phyloP scores from a whole-genome alignment of 441 rosid genomes.

The Gossypium schwendimanii region DNA sequence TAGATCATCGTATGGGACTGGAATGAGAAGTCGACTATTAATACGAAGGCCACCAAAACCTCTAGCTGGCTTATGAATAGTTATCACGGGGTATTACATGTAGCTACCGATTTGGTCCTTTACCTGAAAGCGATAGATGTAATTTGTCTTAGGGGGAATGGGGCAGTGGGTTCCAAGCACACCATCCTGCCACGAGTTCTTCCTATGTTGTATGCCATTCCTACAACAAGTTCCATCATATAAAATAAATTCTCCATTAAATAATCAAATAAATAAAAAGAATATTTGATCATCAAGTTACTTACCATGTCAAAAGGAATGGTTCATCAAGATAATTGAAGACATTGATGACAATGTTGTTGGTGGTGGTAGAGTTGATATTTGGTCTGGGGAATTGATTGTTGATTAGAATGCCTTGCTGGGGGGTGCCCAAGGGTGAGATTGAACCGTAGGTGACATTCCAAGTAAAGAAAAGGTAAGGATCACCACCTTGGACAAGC shows the following conservation, averaged over 20 bases:
- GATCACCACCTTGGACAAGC: conserved; percentile 46
- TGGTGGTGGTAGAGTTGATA: background rate
- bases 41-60: conserved; percentile 65
- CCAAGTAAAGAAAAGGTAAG: conserved; percentile 54
- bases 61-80: conserved; percentile 47
- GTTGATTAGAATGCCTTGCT: conserved; percentile 60
- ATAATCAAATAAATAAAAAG: too few relatives aligned
- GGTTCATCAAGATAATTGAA: conserved; percentile 68
- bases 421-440: conserved; percentile 49
- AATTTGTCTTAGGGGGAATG: conserved; percentile 47
- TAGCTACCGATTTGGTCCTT: conserved; percentile 53
- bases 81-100: conserved; percentile 29
- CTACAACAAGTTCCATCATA: conserved; percentile 12
- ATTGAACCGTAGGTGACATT: conserved; percentile 53
- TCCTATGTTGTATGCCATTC: conserved; percentile 62
- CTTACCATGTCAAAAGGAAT: conserved; percentile 52
- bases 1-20: conserved; percentile 53
- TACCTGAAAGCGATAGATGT: conserved; percentile 56
- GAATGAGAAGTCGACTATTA: conserved; percentile 57
- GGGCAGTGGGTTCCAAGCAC: conserved; percentile 44
- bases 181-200: conserved; percentile 45
- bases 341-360: conserved; percentile 28
- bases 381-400: conserved; percentile 57
- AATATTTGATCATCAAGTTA: too few relatives aligned
- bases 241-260: too few relatives aligned